Conservation (phyloP, 305 asterid species). For the Fraxinus xanthoxyloides region DNA sequence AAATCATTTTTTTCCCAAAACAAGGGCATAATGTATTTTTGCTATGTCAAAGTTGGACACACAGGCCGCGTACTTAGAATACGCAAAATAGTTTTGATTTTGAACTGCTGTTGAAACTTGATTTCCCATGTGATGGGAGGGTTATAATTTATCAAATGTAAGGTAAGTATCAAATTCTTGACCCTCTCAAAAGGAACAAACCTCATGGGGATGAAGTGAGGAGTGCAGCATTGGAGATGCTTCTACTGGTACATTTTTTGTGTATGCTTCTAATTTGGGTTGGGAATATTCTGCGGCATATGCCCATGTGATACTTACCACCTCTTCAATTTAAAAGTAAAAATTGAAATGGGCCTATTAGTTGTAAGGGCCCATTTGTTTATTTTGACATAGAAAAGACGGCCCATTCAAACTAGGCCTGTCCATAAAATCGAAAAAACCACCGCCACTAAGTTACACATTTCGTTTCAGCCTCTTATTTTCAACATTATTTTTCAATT, state of each 20-base stretch:
- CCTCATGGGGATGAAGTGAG: background rate
- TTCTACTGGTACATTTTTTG: background rate
- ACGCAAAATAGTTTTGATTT: background rate
- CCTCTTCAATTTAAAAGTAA: background rate
- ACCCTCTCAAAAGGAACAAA: background rate
- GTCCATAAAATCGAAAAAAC: background rate
- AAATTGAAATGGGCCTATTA: background rate
- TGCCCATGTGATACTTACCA: background rate
- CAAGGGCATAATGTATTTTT: no score
- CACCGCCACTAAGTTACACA: background rate
- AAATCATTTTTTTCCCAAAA: no score
- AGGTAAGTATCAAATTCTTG: background rate
- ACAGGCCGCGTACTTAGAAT: background rate
- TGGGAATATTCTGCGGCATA: background rate
- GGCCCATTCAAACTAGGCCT: background rate
- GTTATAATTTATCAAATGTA: background rate
- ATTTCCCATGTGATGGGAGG: background rate
- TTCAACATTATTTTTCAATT: background rate
- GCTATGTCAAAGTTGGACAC: background rate
- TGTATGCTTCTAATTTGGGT: background rate
- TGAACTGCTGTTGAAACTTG: background rate
- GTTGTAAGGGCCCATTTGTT: background rate
- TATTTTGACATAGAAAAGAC: background rate
- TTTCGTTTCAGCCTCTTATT: background rate
- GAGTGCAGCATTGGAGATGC: background rate